Evolutionary conservation across 1,284 basidiomycete species (phyloP).

Genomic region (Tausonia pullulans): DNA sequence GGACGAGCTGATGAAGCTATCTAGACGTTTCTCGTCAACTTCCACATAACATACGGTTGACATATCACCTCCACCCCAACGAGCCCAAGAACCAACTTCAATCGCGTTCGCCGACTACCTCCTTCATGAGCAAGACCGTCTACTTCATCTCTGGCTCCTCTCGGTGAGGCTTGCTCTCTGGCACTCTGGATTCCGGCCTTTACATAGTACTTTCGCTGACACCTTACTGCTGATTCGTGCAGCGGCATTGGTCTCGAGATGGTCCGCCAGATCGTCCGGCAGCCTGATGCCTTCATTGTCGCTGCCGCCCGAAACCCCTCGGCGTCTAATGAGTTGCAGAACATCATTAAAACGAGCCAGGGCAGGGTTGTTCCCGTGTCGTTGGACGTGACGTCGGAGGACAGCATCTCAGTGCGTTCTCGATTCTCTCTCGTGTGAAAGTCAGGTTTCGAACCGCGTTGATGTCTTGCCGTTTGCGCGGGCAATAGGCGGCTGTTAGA

Average conservation of each 20-base stretch:
- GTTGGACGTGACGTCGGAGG: neutral
- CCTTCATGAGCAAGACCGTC: neutral
- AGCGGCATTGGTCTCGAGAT: constrained; percentile 1
- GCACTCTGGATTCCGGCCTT: neutral
- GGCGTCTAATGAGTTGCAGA: neutral
- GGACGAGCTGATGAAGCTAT: no score
- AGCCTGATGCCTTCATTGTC: neutral
- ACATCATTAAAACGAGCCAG: neutral
- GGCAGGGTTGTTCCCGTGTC: neutral
- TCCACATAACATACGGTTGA: no score
- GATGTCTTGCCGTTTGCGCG: neutral
- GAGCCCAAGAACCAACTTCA: no score
- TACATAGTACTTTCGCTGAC: neutral
- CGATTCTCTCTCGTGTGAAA: neutral
- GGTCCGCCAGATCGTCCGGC: neutral
- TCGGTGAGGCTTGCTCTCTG: neutral
- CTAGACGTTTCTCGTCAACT: no score
- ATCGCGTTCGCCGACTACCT: neutral
- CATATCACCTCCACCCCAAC: no score
- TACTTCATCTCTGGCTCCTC: neutral
- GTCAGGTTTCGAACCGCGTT: neutral
- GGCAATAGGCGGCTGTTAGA: neutral
- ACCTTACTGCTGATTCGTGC: neutral
- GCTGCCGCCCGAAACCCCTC: neutral
- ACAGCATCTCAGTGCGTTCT: neutral